Conservation (phyloP, 768 basidiomycete species). For the Infundibulicybe gibba region DNA sequence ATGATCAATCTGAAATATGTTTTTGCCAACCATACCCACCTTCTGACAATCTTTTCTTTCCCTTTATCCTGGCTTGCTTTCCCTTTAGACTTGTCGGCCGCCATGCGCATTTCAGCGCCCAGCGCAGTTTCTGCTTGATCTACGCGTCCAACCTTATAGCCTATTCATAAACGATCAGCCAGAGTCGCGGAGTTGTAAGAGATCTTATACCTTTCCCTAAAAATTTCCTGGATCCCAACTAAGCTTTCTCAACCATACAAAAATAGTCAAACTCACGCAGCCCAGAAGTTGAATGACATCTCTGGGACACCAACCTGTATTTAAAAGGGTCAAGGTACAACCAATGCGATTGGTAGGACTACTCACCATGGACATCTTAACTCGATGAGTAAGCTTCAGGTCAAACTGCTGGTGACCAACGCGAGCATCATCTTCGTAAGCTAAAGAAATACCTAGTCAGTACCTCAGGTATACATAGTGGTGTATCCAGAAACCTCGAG, state of each 20-base stretch:
- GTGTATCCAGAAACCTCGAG: slow-evolving; percentile 47
- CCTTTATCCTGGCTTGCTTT: slow-evolving; percentile 58
- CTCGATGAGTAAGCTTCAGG: slow-evolving; percentile 84
- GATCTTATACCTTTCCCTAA: slow-evolving; percentile 61
- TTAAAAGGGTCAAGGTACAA: background rate
- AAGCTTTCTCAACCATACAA: background rate
- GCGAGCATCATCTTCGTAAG: slow-evolving; percentile 95
- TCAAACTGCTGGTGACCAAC: slow-evolving; percentile 95
- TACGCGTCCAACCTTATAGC: slow-evolving; percentile 93
- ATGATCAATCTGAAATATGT: background rate
- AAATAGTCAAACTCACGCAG: slow-evolving; percentile 52
- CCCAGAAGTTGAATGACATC: slow-evolving; percentile 89
- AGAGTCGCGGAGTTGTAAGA: background rate
- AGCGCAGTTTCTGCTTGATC: slow-evolving; percentile 97
- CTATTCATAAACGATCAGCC: slow-evolving; percentile 26
- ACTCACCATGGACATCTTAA: slow-evolving; percentile 97
- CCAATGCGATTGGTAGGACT: background rate
- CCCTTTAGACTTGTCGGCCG: slow-evolving; percentile 58
- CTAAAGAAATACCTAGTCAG: slow-evolving; percentile 23
- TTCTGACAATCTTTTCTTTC: slow-evolving; percentile 85
- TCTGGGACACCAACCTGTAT: slow-evolving; percentile 92
- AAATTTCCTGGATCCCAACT: slow-evolving; percentile 55
- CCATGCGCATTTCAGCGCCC: slow-evolving; percentile 93
- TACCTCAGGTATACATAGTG: background rate
- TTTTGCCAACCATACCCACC: slow-evolving; percentile 33